Evolutionary conservation across 768 basidiomycete genomes (phyloP), one percentile per base, ranked within the genome.

Genomic region (Naganishia kalamii): DNA sequence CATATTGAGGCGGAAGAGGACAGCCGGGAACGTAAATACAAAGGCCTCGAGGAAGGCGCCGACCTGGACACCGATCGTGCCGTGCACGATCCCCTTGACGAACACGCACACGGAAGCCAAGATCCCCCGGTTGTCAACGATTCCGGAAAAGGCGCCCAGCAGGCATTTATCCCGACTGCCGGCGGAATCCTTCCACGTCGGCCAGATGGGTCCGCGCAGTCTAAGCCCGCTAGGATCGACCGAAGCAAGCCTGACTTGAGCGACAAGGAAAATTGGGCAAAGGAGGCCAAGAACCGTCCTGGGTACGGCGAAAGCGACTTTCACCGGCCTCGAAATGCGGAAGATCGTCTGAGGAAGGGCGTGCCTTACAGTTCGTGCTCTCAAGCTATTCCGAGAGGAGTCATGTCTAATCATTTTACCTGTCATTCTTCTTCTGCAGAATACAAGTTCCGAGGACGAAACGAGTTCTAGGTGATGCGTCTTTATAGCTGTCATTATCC

Each of bases 1-100:
- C 71, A 79, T 4, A 97, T 98, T 66, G 94, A 98, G 74, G 83
- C 76, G 10, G 79, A 86, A 69, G 94, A 98, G 79, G 88, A 87
- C 25, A 86, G 88, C 72, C 85, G 86, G 27, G 91, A 92, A 78
- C 88, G 91, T 12, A 81, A 82, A 73, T 96, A 81, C 78, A 88
- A 92, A 74, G 92, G 93, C 27, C 84, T 94, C 54, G 78, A 84
- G 19, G 62, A 68, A 19, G 60, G 75, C 37, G 76, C 73, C 10
- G 73, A 77, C 8, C 84, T 90, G 54, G 85, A 89, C 54, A 87
- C 91, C 74, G 87, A 78, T 47, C 75, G 76, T 62, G 69, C 69
- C 32, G 73, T 71, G 10, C 41, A 65, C 81, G 86, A 62, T 72
- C 74, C 71, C 5, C 69, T 78, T 0, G 74, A 70, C 44, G 48